These are phyloP conservation scores for Sclerotinia trifoliorum DNA, from an alignment of 2,329 filamentous ascomycete genomes.

Conservation along the genomic window DNA sequence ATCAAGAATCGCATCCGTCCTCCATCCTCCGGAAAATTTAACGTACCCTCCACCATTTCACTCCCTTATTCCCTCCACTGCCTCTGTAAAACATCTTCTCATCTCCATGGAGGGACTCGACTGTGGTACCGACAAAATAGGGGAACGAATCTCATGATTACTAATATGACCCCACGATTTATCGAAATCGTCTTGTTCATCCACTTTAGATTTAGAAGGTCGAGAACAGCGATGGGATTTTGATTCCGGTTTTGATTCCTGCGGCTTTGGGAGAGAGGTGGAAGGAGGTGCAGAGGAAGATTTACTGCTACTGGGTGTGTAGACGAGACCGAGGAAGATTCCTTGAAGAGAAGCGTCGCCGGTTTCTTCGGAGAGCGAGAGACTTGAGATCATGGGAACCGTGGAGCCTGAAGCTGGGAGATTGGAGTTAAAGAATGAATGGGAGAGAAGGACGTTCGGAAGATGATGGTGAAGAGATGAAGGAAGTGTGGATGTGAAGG, in stretches of 20 bases:
- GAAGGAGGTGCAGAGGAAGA: background rate
- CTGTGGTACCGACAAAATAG: background rate
- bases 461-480: slow-evolving; percentile 14
- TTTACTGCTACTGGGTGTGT: background rate
- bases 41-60: slow-evolving; percentile 30
- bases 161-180: background rate
- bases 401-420: background rate
- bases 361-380: slow-evolving; percentile 16
- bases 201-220: background rate
- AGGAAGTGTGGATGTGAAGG: slow-evolving; percentile 5
- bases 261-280: background rate
- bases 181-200: background rate
- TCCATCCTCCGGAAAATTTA: slow-evolving; percentile 25
- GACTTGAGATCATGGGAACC: background rate
- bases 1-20: slow-evolving; percentile 33
- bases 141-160: slow-evolving; percentile 4
- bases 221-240: background rate
- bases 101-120: background rate
- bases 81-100: slow-evolving; percentile 26
- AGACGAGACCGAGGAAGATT: slow-evolving; percentile 19
- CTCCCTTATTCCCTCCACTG: slow-evolving; percentile 28
- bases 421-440: slow-evolving; percentile 5
- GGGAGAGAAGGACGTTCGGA: slow-evolving; percentile 9
- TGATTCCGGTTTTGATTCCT: background rate
- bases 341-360: slow-evolving; percentile 14